phyloP scores from a whole-genome alignment of 495 filamentous ascomycete genomes.

The Tuber melanosporum region DNA sequence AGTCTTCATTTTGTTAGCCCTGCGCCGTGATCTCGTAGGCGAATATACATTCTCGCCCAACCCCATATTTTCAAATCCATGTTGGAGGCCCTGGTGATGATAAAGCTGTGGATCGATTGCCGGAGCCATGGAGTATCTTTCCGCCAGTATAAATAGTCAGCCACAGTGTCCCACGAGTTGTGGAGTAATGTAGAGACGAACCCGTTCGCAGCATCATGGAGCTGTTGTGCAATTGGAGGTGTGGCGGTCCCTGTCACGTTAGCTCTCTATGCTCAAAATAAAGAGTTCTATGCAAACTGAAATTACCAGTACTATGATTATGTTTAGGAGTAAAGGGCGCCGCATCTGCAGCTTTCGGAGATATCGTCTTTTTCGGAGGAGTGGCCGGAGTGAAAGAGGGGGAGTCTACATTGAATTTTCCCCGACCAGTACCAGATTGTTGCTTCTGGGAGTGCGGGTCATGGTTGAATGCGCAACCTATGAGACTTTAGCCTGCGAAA shows the following conservation, averaged over 20 bases:
- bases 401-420: conserved; percentile 91
- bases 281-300: conserved; percentile 28
- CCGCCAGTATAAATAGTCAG: conserved; percentile 19
- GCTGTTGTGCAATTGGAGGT: conserved; percentile 40
- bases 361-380: conserved; percentile 56
- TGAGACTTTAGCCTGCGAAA: conserved; percentile 19
- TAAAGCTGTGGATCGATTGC: conserved; percentile 35
- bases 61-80: conserved; percentile 41
- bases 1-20: conserved; percentile 42
- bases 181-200: conserved; percentile 10
- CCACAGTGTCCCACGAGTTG: neutral
- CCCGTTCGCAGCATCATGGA: conserved; percentile 39
- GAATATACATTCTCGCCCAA: conserved; percentile 43
- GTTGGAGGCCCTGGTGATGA: conserved; percentile 36
- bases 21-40: conserved; percentile 41
- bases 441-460: conserved; percentile 55
- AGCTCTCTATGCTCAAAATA: conserved; percentile 28
- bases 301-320: conserved; percentile 30
- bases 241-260: conserved; percentile 43
- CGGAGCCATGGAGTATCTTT: conserved; percentile 33
- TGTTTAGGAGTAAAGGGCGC: conserved; percentile 73
- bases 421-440: conserved; percentile 54
- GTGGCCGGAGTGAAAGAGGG: conserved; percentile 82
- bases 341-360: conserved; percentile 81
- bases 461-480: conserved; percentile 85